Conservation (phyloP, 176 grass and related monocot genomes). For the Raddia distichophylla region DNA sequence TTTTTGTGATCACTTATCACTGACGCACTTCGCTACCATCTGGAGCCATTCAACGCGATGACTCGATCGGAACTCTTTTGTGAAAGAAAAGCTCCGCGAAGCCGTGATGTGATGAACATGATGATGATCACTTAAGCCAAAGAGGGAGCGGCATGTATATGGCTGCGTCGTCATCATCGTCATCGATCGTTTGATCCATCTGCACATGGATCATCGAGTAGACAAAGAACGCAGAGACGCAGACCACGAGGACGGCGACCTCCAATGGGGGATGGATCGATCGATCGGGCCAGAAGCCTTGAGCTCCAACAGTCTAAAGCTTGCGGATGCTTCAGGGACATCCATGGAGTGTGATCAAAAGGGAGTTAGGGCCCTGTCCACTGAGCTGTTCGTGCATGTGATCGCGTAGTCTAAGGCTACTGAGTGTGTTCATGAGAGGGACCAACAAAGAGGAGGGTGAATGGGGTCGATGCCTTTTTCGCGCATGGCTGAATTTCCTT, state of each 20-base stretch:
- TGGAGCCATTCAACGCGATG: neutral
- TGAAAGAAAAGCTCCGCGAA: neutral
- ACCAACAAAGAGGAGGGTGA: neutral
- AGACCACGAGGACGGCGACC: neutral
- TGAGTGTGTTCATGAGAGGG: neutral
- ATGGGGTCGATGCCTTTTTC: neutral
- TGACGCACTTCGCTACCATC: neutral
- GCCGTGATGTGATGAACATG: neutral
- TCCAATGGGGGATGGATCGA: neutral
- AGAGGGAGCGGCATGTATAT: neutral
- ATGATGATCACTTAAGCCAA: constrained; percentile 4
- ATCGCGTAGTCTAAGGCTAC: neutral
- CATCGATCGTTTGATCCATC: neutral
- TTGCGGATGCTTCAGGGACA: neutral
- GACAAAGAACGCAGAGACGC: constrained; percentile 20
- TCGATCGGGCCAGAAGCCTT: neutral
- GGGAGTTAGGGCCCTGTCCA: constrained; percentile 24
- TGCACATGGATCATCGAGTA: constrained; percentile 24
- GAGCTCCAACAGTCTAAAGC: neutral
- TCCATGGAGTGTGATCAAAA: neutral
- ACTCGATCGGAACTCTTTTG: neutral
- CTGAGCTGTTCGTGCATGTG: constrained; percentile 54
- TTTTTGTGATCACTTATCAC: neutral
- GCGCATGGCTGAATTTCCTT: neutral
- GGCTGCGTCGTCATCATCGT: neutral